These are phyloP conservation scores for Populus tomentosa DNA, from an alignment of 441 rosid species.

Conservation along the genomic window DNA sequence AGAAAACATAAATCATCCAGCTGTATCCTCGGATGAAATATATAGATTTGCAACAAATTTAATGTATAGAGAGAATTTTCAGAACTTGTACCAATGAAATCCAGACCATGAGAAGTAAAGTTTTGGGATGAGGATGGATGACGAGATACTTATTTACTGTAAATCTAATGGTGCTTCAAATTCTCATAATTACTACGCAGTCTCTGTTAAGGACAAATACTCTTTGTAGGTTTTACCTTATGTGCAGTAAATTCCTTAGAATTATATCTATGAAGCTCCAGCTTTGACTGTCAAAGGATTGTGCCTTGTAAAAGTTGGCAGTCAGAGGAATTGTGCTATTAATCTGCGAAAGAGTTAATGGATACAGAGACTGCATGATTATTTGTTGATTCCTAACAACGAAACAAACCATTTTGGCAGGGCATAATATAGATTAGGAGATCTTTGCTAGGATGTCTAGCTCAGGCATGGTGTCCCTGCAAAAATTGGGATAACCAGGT, in stretches of 20 bases:
- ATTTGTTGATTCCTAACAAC: not conserved
- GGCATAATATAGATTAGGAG: not conserved
- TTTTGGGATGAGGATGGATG: not conserved
- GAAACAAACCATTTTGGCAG: not conserved
- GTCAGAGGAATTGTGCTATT: not conserved
- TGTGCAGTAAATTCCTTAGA: not conserved
- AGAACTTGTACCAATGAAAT: not conserved
- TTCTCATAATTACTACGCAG: not conserved
- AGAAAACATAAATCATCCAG: not conserved
- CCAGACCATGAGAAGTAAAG: not conserved
- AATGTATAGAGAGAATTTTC: not conserved
- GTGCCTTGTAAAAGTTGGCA: not conserved
- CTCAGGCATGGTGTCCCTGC: not conserved
- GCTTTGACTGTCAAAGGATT: not conserved
- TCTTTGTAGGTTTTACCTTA: not conserved
- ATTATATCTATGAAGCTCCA: not conserved
- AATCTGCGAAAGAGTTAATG: not conserved
- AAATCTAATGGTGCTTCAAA: not conserved
- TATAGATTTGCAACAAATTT: not conserved
- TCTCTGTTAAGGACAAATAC: not conserved
- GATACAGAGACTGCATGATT: not conserved
- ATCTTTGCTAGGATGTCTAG: not conserved
- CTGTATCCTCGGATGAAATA: not conserved
- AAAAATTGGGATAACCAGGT: not conserved
- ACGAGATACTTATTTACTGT: not conserved